These are phyloP conservation scores for Aureobasidium pullulans DNA, from an alignment of 2,329 filamentous ascomycete genomes.

Conservation along the genomic window DNA sequence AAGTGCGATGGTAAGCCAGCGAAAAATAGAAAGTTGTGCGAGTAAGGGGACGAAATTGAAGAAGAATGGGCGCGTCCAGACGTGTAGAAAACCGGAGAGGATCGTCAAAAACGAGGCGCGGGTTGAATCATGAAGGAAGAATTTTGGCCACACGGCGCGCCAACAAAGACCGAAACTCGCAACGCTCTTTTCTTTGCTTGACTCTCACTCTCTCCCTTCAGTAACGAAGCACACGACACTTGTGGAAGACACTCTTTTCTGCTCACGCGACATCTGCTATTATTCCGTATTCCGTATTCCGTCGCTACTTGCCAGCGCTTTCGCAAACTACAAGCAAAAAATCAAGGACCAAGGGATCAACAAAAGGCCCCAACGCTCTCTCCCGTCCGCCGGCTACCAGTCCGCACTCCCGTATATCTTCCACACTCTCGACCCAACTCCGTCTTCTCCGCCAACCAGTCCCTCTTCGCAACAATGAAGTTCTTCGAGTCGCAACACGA, in stretches of 20 bases:
- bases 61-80: background rate
- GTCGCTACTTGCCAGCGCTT: background rate
- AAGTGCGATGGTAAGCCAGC: no score
- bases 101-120: background rate
- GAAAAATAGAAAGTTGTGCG: background rate
- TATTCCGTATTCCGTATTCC: background rate
- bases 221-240: slow-evolving; percentile 12
- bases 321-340: background rate
- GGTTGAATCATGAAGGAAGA: background rate
- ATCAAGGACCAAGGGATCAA: background rate
- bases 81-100: background rate
- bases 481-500: slow-evolving; percentile 86
- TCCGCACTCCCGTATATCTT: slow-evolving; percentile 7
- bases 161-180: slow-evolving; percentile 6
- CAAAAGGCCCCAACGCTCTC: slow-evolving; percentile 6
- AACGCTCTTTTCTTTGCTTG: slow-evolving; percentile 4
- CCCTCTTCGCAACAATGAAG: slow-evolving; percentile 58
- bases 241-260: background rate
- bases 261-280: slow-evolving; percentile 9
- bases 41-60: background rate
- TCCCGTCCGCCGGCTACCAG: background rate
- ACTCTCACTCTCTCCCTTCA: background rate
- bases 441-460: background rate
- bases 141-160: slow-evolving; percentile 6
- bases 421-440: background rate